Conservation (phyloP, 345 rosid species). For the Dovyalis caffra region DNA sequence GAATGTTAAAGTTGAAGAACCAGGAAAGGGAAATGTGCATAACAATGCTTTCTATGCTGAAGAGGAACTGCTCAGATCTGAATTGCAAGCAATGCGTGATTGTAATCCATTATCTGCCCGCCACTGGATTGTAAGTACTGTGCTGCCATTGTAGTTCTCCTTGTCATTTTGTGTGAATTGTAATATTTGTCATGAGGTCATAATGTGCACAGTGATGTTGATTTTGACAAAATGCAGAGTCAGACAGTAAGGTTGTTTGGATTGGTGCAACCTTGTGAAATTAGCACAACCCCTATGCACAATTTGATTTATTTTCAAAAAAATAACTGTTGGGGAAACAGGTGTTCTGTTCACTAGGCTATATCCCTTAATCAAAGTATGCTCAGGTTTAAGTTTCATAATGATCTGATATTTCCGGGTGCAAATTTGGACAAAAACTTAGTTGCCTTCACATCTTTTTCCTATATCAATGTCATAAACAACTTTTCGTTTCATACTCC, state of each 20-base stretch:
- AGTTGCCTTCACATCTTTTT: background rate
- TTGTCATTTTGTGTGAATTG: background rate
- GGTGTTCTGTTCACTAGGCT: background rate
- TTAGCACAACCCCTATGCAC: background rate
- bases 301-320: background rate
- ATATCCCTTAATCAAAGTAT: background rate
- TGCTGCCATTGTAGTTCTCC: background rate
- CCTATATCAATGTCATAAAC: too few relatives aligned
- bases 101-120: conserved; percentile 82
- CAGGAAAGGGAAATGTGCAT: conserved; percentile 79
- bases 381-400: too few relatives aligned
- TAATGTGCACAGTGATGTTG: background rate
- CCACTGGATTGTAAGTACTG: conserved; percentile 77
- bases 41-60: conserved; percentile 93
- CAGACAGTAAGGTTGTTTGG: background rate
- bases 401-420: too few relatives aligned
- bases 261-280: background rate
- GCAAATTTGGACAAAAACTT: background rate
- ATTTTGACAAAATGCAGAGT: background rate
- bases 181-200: background rate
- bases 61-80: conserved; percentile 69
- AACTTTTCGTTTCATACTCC: background rate
- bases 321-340: background rate
- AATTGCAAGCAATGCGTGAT: conserved; percentile 80
- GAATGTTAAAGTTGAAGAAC: conserved; percentile 69